phyloP scores from a whole-genome alignment of 805 yeast genomes.

The Candida argentea region DNA sequence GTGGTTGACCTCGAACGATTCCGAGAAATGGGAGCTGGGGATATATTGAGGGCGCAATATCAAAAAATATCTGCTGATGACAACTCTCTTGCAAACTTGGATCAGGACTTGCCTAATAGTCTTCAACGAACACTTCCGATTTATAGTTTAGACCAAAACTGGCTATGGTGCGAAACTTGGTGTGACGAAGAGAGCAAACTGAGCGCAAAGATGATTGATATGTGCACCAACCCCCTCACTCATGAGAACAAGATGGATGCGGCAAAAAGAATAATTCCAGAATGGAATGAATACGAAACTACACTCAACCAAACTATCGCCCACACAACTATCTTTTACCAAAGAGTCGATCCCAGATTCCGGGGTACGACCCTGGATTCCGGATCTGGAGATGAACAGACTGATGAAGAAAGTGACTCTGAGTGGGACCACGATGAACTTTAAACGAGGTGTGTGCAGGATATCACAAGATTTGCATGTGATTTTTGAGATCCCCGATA shows the following conservation, averaged over 20 bases:
- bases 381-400: slow-evolving; percentile 4
- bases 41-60: slow-evolving; percentile 71
- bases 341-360: no score
- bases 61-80: slow-evolving; percentile 76
- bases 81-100: slow-evolving; percentile 68
- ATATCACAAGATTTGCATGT: slow-evolving; percentile 1
- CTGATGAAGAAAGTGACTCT: slow-evolving; percentile 1
- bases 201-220: slow-evolving; percentile 68
- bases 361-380: no score
- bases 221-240: slow-evolving; percentile 77
- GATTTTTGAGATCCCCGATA: background rate
- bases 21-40: slow-evolving; percentile 65
- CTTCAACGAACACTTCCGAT: slow-evolving; percentile 61
- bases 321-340: no score
- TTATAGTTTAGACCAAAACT: slow-evolving; percentile 65
- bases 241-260: slow-evolving; percentile 69
- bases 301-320: no score
- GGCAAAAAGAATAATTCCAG: slow-evolving; percentile 69
- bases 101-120: slow-evolving; percentile 91
- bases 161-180: slow-evolving; percentile 96
- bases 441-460: no score
- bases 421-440: slow-evolving; percentile 5
- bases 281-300: slow-evolving; percentile 64
- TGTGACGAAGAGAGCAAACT: slow-evolving; percentile 54
- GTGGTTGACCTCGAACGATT: slow-evolving; percentile 68